A percentile compares a stretch with the other conserved stretches of the same genome.
phyloP scores from a whole-genome alignment of 1,139 yeast species.

The Debaryomyces coudertii region DNA sequence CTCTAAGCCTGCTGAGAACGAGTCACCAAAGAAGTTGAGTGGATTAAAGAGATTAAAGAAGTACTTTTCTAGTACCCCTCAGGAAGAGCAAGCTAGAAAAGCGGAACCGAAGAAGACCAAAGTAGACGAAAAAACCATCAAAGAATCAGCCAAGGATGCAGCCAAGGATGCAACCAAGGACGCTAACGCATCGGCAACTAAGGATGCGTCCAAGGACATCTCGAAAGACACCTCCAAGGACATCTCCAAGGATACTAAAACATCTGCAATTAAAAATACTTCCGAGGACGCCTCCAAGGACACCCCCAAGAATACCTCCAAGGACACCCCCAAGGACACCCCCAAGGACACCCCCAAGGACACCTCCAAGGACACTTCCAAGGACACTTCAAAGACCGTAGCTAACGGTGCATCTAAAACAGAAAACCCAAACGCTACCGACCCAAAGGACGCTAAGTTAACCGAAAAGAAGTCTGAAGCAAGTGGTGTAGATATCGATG shows the following conservation, averaged over 20 bases:
- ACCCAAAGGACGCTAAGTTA: conserved; percentile 11
- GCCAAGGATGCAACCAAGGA: conserved; percentile 5
- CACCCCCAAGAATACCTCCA: not conserved
- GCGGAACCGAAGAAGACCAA: conserved; percentile 12
- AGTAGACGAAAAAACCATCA: conserved; percentile 8
- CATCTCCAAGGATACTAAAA: not conserved
- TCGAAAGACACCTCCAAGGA: conserved; percentile 12
- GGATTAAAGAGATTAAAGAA: conserved; percentile 15
- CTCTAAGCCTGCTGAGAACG: conserved; percentile 5
- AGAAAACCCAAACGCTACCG: conserved; percentile 13
- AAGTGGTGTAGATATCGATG: conserved; percentile 33
- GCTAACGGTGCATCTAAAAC: conserved; percentile 11
- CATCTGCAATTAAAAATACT: not conserved
- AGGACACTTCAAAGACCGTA: conserved; percentile 7
- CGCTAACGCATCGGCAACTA: not conserved
- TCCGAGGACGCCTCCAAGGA: conserved; percentile 5
- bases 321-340: not conserved
- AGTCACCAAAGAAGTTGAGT: conserved; percentile 13
- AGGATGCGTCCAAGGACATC: not conserved
- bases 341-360: conserved; percentile 5
- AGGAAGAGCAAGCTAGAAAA: conserved; percentile 6
- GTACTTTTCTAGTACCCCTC: conserved; percentile 12
- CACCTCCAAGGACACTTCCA: not conserved
- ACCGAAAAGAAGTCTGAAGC: conserved; percentile 15
- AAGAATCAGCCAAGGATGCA: not conserved